Conservation (phyloP, 2,329 filamentous ascomycete genomes). For the Aspergillus sp. region DNA sequence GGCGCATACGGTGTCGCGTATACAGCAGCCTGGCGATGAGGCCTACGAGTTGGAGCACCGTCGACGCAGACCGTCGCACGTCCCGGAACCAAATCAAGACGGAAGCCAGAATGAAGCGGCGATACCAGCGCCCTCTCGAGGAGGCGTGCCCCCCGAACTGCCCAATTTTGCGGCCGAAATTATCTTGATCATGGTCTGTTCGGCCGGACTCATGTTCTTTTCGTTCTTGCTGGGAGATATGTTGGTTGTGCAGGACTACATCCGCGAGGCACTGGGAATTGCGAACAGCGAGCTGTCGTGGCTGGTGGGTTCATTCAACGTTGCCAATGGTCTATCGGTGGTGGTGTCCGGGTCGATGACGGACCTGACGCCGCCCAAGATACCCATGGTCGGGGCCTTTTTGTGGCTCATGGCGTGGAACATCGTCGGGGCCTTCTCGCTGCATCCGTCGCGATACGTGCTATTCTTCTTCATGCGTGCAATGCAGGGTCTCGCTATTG, state of each 20-base stretch:
- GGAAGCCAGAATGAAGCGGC: conserved; percentile 1
- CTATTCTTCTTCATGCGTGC: conserved; percentile 33
- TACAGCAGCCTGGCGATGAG: conserved; percentile 6
- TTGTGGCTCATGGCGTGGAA: conserved; percentile 38
- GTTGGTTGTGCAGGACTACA: conserved; percentile 31
- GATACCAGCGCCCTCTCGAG: conserved; percentile 1
- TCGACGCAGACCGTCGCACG: neutral
- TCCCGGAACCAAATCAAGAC: neutral
- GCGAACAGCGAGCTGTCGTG: conserved; percentile 34
- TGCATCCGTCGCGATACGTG: conserved; percentile 27
- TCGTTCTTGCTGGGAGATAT: conserved; percentile 37
- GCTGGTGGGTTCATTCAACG: conserved; percentile 36
- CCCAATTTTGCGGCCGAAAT: conserved; percentile 34
- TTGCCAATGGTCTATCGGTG: conserved; percentile 37
- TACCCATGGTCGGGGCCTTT: conserved; percentile 37
- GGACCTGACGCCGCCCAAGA: conserved; percentile 35
- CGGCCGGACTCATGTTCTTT: conserved; percentile 37
- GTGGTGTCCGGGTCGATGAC: conserved; percentile 31
- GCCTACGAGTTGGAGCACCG: conserved; percentile 9
- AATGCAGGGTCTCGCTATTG: conserved; percentile 43
- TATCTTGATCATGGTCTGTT: conserved; percentile 36
- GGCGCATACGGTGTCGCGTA: conserved; percentile 9
- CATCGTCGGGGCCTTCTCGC: conserved; percentile 26
- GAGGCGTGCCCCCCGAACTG: conserved; percentile 32
- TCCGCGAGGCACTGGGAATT: conserved; percentile 33